phyloP scores from a whole-genome alignment of 1,284 basidiomycete species.

The Omphalotus olearius region DNA sequence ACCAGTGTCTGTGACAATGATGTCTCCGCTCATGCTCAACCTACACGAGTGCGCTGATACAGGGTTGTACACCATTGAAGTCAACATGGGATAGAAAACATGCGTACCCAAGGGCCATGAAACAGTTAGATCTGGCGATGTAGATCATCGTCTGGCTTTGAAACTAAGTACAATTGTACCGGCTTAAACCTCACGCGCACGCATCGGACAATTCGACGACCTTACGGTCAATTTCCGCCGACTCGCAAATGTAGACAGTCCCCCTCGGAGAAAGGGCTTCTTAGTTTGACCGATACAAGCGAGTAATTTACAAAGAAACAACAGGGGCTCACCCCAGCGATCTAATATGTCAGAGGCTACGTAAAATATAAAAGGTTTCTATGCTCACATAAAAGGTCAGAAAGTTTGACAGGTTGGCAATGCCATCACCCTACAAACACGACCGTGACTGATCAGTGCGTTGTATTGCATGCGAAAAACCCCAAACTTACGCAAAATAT shows the following conservation, averaged over 20 bases:
- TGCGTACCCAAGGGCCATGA: too few relatives aligned
- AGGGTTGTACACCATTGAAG: not conserved
- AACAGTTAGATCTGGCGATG: too few relatives aligned
- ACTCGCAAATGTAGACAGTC: slow-evolving; percentile 39
- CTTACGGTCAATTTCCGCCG: slow-evolving; percentile 7
- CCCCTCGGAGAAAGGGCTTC: slow-evolving; percentile 33
- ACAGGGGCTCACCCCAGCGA: slow-evolving; percentile 15
- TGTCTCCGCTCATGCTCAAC: slow-evolving; percentile 6
- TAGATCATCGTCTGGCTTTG: too few relatives aligned
- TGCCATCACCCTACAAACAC: slow-evolving; percentile 30
- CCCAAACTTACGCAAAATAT: slow-evolving; percentile 30
- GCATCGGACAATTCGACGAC: not conserved
- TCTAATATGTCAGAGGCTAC: not conserved
- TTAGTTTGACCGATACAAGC: not conserved
- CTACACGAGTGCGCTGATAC: slow-evolving; percentile 1
- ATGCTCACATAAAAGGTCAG: slow-evolving; percentile 33
- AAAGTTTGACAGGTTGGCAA: slow-evolving; percentile 36
- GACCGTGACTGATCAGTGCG: not conserved
- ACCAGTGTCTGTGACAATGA: slow-evolving; percentile 7
- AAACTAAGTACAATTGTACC: too few relatives aligned
- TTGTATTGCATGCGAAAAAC: not conserved
- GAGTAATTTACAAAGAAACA: not conserved
- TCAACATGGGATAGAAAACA: too few relatives aligned
- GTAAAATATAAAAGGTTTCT: not conserved
- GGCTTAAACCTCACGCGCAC: too few relatives aligned